Evolutionary conservation across 441 rosid species (phyloP).

Genomic region (Cnidoscolus chayamansa): DNA sequence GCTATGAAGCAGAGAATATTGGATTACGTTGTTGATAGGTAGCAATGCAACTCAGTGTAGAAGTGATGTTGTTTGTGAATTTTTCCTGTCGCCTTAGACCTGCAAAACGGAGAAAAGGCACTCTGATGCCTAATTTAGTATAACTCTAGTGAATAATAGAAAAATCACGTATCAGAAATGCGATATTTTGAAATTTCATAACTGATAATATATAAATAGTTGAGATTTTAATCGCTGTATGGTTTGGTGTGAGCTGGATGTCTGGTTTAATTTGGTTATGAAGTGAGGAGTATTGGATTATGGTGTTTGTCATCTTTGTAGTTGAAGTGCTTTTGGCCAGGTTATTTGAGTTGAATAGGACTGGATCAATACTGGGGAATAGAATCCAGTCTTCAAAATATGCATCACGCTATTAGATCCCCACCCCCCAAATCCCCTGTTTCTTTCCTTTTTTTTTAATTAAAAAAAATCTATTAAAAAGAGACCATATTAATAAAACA

Average conservation of each 20-base stretch:
- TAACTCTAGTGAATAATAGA: no score
- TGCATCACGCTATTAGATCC: neutral
- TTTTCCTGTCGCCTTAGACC: no score
- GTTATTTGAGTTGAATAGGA: neutral
- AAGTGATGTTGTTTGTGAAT: neutral
- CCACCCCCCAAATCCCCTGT: neutral
- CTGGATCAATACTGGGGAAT: neutral
- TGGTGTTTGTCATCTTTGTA: neutral
- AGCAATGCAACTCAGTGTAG: neutral
- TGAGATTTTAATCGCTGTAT: neutral
- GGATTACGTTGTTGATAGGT: no score
- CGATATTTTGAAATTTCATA: neutral
- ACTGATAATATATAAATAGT: neutral
- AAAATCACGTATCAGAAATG: neutral
- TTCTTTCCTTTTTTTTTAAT: neutral
- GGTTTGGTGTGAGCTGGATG: neutral
- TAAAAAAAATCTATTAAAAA: no score
- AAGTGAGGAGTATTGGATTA: neutral
- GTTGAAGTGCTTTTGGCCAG: neutral
- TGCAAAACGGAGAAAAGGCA: no score
- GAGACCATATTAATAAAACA: neutral
- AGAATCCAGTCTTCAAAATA: neutral
- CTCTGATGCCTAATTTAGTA: no score
- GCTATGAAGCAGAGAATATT: no score
- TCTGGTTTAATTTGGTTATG: neutral